A percentile compares a stretch with the other conserved stretches of the same genome.
Evolutionary conservation across 768 basidiomycete genomes (phyloP).

Genomic region (Pleurotus sapidus): DNA sequence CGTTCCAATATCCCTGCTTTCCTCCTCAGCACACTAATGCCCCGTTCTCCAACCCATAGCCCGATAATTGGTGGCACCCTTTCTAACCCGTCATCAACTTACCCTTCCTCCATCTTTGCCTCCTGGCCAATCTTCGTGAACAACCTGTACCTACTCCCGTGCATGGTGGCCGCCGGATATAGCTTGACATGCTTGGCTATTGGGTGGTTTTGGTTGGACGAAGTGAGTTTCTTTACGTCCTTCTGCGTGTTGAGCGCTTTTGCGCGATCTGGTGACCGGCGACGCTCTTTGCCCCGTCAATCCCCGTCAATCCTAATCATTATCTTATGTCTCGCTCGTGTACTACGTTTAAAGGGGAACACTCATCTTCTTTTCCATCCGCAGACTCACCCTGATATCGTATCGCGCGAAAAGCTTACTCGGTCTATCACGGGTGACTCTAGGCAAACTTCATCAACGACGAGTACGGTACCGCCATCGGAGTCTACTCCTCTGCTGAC

Average conservation of each 20-base stretch:
- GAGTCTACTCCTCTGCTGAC: too few species aligned
- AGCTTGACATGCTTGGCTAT: constrained; percentile 19
- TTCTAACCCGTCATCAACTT: constrained; percentile 24
- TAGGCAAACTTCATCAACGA: background rate
- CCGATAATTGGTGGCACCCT: constrained; percentile 29
- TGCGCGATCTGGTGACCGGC: too few species aligned
- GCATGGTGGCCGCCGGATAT: constrained; percentile 22
- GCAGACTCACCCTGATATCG: constrained; percentile 10
- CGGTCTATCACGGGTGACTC: background rate
- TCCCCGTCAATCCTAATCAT: too few species aligned
- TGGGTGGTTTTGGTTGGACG: constrained; percentile 21
- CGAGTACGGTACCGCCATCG: background rate
- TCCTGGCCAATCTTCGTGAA: constrained; percentile 16
- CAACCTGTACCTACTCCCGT: constrained; percentile 36
- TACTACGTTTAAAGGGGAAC: constrained; percentile 1
- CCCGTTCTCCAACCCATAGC: constrained; percentile 5
- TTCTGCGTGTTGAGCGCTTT: too few species aligned
- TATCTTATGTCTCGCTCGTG: too few species aligned
- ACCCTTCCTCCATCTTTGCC: constrained; percentile 19
- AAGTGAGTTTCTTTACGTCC: constrained; percentile 17
- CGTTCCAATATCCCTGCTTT: background rate
- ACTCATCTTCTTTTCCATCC: background rate
- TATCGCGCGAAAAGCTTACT: background rate
- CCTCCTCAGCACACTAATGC: background rate
- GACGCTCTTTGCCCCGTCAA: too few species aligned